Evolutionary conservation across 2,329 filamentous ascomycete genomes (phyloP).

Genomic region (Alternaria ventricosa): DNA sequence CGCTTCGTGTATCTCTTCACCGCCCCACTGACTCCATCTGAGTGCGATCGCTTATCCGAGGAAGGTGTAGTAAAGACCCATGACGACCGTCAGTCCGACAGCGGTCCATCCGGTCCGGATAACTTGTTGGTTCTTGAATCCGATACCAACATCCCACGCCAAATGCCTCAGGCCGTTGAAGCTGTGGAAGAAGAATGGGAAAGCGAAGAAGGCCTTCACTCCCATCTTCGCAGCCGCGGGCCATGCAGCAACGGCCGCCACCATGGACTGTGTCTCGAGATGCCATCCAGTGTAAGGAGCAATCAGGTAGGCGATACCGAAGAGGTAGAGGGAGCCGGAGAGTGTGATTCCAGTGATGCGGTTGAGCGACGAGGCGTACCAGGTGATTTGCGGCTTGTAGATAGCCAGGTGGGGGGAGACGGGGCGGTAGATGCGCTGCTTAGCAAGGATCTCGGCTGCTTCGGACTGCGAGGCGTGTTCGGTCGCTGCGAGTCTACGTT

Average conservation of each 20-base stretch:
- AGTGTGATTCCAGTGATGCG: conserved; percentile 82
- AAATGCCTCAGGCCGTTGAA: conserved; percentile 76
- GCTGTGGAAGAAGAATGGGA: conserved; percentile 72
- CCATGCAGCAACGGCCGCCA: conserved; percentile 68
- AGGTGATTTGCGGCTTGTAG: conserved; percentile 88
- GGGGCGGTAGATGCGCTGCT: conserved; percentile 82
- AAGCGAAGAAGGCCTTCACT: conserved; percentile 65
- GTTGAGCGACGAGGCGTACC: conserved; percentile 76
- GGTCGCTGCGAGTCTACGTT: conserved; percentile 58
- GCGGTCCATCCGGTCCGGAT: conserved; percentile 70
- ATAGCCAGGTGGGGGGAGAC: conserved; percentile 84
- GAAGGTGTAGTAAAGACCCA: conserved; percentile 42
- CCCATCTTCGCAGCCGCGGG: conserved; percentile 64
- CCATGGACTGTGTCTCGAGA: conserved; percentile 68
- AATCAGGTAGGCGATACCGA: conserved; percentile 79
- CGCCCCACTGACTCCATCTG: background rate
- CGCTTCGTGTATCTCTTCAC: background rate
- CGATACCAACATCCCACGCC: conserved; percentile 70
- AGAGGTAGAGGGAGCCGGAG: conserved; percentile 78
- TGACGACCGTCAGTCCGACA: conserved; percentile 61
- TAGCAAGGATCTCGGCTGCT: conserved; percentile 71
- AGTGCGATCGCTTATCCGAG: conserved; percentile 7
- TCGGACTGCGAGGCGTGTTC: conserved; percentile 63
- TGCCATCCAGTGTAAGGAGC: conserved; percentile 78
- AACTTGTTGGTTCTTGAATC: conserved; percentile 69